phyloP scores from a whole-genome alignment of 208 protist species.

The Acanthamoeba royreba region DNA sequence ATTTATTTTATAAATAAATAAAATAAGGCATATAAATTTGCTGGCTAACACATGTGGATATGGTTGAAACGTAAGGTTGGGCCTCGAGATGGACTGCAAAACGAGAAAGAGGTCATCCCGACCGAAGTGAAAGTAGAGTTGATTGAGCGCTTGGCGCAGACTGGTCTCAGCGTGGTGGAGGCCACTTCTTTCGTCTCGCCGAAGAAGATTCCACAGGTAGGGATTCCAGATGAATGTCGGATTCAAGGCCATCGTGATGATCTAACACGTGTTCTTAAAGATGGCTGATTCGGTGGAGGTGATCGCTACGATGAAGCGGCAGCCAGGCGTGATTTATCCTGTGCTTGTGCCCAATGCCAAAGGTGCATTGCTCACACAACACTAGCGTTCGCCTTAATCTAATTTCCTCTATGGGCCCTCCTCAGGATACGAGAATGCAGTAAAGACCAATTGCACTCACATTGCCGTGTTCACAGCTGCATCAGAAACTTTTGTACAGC shows the following conservation, averaged over 20 bases:
- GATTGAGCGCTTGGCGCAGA: conserved; percentile 67
- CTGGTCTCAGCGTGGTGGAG: conserved; percentile 71
- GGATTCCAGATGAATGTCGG: neutral
- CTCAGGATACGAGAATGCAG: neutral
- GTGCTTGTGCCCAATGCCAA: conserved; percentile 80
- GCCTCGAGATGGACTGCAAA: conserved; percentile 77
- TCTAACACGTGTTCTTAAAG: conserved; percentile 37
- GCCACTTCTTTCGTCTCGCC: conserved; percentile 79
- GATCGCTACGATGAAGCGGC: conserved; percentile 55
- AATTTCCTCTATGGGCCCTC: neutral
- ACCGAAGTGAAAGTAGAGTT: conserved; percentile 72
- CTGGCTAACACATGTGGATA: no score
- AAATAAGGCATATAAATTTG: no score
- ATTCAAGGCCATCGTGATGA: neutral
- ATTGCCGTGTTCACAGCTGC: conserved; percentile 78
- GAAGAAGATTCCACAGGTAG: conserved; percentile 78
- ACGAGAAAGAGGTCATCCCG: conserved; percentile 63
- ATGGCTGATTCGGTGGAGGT: conserved; percentile 79
- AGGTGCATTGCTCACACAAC: conserved; percentile 36
- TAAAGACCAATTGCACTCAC: neutral
- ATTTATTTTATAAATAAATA: no score
- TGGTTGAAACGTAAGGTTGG: conserved; percentile 78
- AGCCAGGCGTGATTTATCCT: conserved; percentile 68
- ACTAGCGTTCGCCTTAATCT: neutral
- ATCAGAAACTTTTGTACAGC: conserved; percentile 73